Conservation (phyloP, 371 early-diverging fungal species). For the Mortierella sp. region DNA sequence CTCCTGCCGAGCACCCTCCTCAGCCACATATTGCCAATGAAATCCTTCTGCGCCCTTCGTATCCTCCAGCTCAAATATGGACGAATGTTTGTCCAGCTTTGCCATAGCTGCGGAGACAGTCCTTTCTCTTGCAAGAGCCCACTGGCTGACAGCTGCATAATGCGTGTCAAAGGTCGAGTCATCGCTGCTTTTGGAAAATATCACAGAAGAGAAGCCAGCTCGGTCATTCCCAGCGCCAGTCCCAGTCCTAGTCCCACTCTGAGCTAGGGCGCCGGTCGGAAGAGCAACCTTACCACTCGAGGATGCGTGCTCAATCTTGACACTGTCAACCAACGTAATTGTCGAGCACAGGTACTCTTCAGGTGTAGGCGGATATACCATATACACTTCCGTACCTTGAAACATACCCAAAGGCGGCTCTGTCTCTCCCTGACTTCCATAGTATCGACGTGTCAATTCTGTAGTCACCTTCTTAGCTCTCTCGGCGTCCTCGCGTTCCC, state of each 20-base stretch:
- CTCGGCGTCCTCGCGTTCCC: constrained; percentile 18
- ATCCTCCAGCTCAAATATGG: neutral
- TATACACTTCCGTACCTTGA: constrained; percentile 32
- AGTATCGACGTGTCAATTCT: constrained; percentile 33
- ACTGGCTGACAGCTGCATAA: constrained; percentile 18
- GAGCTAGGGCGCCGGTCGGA: too few species aligned
- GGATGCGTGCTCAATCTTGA: constrained; percentile 12
- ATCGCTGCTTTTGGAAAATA: neutral
- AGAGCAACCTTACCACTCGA: neutral
- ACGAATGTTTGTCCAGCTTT: neutral
- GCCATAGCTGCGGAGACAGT: neutral
- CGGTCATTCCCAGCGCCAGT: too few species aligned
- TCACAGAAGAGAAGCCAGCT: neutral
- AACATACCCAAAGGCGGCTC: constrained; percentile 45
- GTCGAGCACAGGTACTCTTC: constrained; percentile 15
- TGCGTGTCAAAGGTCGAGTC: constrained; percentile 19
- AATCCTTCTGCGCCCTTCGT: neutral
- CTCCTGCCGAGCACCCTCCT: constrained; percentile 6
- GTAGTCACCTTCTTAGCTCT: constrained; percentile 26
- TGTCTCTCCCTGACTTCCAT: constrained; percentile 31
- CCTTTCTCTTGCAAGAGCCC: constrained; percentile 8
- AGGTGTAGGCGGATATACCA: constrained; percentile 43
- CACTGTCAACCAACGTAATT: neutral
- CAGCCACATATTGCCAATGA: constrained; percentile 21
- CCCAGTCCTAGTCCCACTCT: too few species aligned